A percentile compares a stretch with the other conserved stretches of the same genome.
Conservation (phyloP, 495 filamentous ascomycete genomes). For the Penicillium bialowiezense region DNA sequence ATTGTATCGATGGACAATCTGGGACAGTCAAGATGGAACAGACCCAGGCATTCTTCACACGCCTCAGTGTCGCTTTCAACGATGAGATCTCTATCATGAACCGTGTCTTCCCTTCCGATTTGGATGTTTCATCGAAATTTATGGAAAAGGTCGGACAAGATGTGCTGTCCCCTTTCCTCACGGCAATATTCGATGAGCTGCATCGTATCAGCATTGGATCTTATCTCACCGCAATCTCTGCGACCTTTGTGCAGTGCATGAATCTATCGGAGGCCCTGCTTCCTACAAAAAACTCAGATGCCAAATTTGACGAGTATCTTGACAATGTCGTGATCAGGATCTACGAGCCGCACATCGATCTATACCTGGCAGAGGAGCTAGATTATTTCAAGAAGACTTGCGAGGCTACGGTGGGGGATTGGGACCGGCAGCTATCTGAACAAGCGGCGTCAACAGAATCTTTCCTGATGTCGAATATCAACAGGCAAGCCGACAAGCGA, state of each 20-base stretch:
- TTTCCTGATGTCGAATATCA: slow-evolving; percentile 92
- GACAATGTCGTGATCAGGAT: slow-evolving; percentile 61
- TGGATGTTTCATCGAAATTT: slow-evolving; percentile 72
- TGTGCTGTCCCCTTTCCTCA: slow-evolving; percentile 82
- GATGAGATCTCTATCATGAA: slow-evolving; percentile 83
- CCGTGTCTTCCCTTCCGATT: slow-evolving; percentile 75
- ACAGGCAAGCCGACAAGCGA: slow-evolving; percentile 89
- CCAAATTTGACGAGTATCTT: slow-evolving; percentile 54
- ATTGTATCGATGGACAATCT: slow-evolving; percentile 70
- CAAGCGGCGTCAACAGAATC: slow-evolving; percentile 89
- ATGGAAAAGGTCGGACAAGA: slow-evolving; percentile 81
- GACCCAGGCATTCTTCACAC: slow-evolving; percentile 76
- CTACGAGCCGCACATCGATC: slow-evolving; percentile 89
- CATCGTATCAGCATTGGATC: slow-evolving; percentile 71
- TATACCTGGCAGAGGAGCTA: slow-evolving; percentile 91
- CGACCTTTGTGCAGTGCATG: slow-evolving; percentile 80
- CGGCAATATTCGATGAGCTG: slow-evolving; percentile 83
- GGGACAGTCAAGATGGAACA: slow-evolving; percentile 66
- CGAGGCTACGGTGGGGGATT: slow-evolving; percentile 73
- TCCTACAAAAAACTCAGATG: slow-evolving; percentile 57
- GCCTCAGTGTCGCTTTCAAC: slow-evolving; percentile 68
- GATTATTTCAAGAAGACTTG: slow-evolving; percentile 75
- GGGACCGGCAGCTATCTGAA: slow-evolving; percentile 89
- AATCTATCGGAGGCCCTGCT: slow-evolving; percentile 68
- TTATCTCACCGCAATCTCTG: slow-evolving; percentile 83